phyloP scores from a whole-genome alignment of 2,329 filamentous ascomycete genomes.

The Blumeria graminis region DNA sequence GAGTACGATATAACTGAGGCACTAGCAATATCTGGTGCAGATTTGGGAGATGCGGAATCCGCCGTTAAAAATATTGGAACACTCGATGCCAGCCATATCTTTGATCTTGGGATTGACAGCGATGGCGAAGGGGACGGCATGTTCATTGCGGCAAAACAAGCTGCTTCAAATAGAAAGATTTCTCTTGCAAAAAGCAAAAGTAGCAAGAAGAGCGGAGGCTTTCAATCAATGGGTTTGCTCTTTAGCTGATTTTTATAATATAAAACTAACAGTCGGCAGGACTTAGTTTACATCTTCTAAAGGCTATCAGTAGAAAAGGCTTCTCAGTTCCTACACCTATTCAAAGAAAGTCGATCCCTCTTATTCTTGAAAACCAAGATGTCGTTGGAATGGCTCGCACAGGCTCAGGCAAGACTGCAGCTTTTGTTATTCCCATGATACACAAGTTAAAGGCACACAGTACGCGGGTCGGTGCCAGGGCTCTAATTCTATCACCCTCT shows the following conservation, averaged over 20 bases:
- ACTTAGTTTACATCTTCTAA: conserved; percentile 59
- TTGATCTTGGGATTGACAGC: conserved; percentile 29
- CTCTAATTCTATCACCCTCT: conserved; percentile 73
- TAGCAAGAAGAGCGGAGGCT: conserved; percentile 87
- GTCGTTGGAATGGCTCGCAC: conserved; percentile 98
- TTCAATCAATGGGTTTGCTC: conserved; percentile 69
- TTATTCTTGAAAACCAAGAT: conserved; percentile 74
- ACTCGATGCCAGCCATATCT: conserved; percentile 34
- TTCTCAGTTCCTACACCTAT: conserved; percentile 94
- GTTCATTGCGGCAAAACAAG: conserved; percentile 75
- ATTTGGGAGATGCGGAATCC: conserved; percentile 17
- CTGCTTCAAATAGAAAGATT: conserved; percentile 66
- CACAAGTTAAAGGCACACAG: conserved; percentile 78
- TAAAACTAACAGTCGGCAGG: conserved; percentile 20
- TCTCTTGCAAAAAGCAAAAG: conserved; percentile 62
- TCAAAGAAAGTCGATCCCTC: conserved; percentile 84
- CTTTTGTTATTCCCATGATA: conserved; percentile 96
- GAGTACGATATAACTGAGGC: conserved; percentile 75
- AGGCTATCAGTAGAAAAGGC: conserved; percentile 79
- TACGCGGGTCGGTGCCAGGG: conserved; percentile 62
- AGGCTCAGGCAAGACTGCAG: conserved; percentile 95
- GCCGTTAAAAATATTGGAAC: conserved; percentile 20
- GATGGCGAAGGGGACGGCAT: conserved; percentile 52
- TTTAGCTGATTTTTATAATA: background rate
- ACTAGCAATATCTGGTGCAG: conserved; percentile 31